These are phyloP conservation scores for Salix caprea DNA, from an alignment of 345 rosid species.

Conservation along the genomic window DNA sequence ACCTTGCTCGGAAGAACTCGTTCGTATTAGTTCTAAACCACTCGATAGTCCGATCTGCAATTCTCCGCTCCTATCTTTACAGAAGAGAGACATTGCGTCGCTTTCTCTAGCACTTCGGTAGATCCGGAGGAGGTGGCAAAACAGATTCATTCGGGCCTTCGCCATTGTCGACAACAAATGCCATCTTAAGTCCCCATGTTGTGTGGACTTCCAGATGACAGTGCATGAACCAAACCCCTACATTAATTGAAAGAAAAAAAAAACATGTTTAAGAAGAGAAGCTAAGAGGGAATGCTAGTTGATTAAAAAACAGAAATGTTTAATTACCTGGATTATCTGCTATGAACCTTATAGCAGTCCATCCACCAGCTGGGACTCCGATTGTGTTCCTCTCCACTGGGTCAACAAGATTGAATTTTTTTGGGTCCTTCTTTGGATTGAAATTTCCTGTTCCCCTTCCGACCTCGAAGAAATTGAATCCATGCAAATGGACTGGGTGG, in stretches of 20 bases:
- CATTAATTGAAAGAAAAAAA: neutral
- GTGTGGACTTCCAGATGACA: slow-evolving; percentile 33
- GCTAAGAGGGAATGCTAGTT: neutral
- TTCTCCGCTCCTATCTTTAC: neutral
- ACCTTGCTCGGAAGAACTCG: neutral
- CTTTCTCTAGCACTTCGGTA: slow-evolving; percentile 17
- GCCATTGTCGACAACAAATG: slow-evolving; percentile 30
- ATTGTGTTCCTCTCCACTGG: slow-evolving; percentile 94
- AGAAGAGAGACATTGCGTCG: neutral
- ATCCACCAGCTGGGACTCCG: slow-evolving; percentile 91
- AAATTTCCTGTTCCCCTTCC: slow-evolving; percentile 80
- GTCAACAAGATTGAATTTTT: slow-evolving; percentile 72
- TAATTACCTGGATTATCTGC: slow-evolving; percentile 90
- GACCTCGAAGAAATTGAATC: slow-evolving; percentile 75
- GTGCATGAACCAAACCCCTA: slow-evolving; percentile 35
- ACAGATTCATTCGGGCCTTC: slow-evolving; percentile 23
- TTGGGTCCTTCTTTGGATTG: slow-evolving; percentile 52
- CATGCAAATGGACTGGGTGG: slow-evolving; percentile 86
- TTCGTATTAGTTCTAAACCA: neutral
- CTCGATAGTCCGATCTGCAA: neutral
- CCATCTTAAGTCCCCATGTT: slow-evolving; percentile 36
- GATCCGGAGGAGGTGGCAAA: slow-evolving; percentile 29
- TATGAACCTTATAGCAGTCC: slow-evolving; percentile 79
- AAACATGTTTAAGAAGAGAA: neutral
- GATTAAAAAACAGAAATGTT: neutral